Evolutionary conservation across 2,329 filamentous ascomycete species (phyloP).

Genomic region (Diaporthe sp.): DNA sequence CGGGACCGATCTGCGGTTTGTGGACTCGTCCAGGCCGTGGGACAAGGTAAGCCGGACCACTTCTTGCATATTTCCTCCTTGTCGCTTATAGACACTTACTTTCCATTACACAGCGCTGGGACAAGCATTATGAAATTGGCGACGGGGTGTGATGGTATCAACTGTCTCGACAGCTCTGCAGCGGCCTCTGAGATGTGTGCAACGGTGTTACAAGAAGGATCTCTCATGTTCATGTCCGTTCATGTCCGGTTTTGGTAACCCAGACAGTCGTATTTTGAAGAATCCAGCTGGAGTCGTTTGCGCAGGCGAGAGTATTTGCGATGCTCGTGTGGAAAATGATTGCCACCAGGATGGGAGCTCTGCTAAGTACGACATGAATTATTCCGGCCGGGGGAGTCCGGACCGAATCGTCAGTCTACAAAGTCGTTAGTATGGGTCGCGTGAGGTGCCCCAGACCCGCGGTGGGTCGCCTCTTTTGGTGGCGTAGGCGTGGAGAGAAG

Average conservation of each 20-base stretch:
- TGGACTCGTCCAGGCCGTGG: constrained; percentile 33
- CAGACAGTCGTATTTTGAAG: neutral
- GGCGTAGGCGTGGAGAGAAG: neutral
- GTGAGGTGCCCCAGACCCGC: constrained; percentile 10
- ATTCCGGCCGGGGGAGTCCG: constrained; percentile 24
- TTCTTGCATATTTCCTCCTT: neutral
- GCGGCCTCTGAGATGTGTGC: neutral
- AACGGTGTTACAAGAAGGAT: neutral
- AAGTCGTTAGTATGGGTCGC: constrained; percentile 4
- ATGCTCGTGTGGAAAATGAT: neutral
- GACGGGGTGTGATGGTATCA: constrained; percentile 5
- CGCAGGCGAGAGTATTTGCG: neutral
- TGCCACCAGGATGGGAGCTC: constrained; percentile 1
- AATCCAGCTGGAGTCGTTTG: no score
- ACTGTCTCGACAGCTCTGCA: neutral
- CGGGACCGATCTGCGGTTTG: constrained; percentile 32
- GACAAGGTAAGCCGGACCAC: neutral
- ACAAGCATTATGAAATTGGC: constrained; percentile 22
- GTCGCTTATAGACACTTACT: neutral
- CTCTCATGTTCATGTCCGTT: neutral
- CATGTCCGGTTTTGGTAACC: no score
- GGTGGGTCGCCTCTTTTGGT: neutral
- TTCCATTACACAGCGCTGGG: neutral
- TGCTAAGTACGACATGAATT: neutral
- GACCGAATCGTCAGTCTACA: constrained; percentile 16